Base-by-base conservation (phyloP, 345 rosid species). In the Toxicodendron radicans region DNA sequence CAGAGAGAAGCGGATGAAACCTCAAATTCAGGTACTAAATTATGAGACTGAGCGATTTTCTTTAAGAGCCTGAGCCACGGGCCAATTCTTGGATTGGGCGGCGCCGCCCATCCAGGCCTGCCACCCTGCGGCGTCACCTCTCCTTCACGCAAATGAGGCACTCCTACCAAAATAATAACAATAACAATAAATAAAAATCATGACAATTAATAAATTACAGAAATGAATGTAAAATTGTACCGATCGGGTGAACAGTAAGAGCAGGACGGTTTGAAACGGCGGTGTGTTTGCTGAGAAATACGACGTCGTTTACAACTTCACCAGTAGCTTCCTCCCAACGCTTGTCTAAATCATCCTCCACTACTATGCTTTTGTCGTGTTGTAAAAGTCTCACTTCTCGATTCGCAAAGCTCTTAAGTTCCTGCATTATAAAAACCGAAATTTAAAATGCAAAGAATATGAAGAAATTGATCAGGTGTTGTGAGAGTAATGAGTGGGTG, bases 221-320 rank as follows among this genome's bases (percentile, higher is more conserved):
- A 21, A n/a, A 43, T 2, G 2, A 16, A 16, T 12, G 13, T 8
- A 2, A 16, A 21, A 43, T 3, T 1, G 58, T 78, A 92, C 98
- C 99, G 45, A 87, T 95, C 0, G 99, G 98, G 20, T 95, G 99
- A 76, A 95, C 68, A 20, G 99, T 95, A 9, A 92, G 85, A 30
- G 99, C 95, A 1, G 99, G 98, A 9, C 99, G 94, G 66, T 89
- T 91, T 3, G 98, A 92, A 18, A 84, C 97, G 65, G 99, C 99
- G 27, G 95, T 88, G 85, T 92, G 99, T 75, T 85, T 90, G 84
- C 99, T 92, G 74, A 95, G 83, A 86, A 95, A 92, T 76, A 95
- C 87, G 41, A 95, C 86, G 70, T 95, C 98, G 38, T 90, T 88
- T 20, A 95, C 92, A 32, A 33, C 81, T 81, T 95, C 99, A 23